phyloP scores from a whole-genome alignment of 768 basidiomycete genomes.

The Amanita inopinata region DNA sequence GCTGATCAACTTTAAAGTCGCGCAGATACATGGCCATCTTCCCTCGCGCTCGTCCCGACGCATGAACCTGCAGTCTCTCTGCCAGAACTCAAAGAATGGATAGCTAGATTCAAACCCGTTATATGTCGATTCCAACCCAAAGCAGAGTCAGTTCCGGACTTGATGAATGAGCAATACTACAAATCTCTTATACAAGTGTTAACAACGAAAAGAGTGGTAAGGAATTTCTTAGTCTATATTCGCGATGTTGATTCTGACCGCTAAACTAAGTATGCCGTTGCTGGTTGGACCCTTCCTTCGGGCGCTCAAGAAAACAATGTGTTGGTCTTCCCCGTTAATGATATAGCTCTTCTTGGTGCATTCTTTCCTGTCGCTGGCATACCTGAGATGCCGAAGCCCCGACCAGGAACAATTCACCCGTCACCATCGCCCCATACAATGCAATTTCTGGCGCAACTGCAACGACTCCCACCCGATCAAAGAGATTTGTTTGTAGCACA shows the following conservation, averaged over 20 bases:
- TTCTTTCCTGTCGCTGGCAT: conserved; percentile 44
- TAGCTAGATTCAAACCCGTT: conserved; percentile 28
- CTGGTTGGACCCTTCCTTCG: conserved; percentile 37
- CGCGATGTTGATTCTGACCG: neutral
- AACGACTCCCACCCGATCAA: conserved; percentile 19
- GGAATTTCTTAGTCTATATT: conserved; percentile 14
- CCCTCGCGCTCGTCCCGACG: conserved; percentile 30
- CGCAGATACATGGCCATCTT: conserved; percentile 42
- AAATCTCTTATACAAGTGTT: conserved; percentile 32
- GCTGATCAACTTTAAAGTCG: conserved; percentile 24
- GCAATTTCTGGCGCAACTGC: conserved; percentile 15
- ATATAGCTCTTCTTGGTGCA: conserved; percentile 29
- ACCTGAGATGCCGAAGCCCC: conserved; percentile 35
- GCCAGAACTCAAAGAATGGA: conserved; percentile 36
- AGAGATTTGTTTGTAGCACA: conserved; percentile 13
- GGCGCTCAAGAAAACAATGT: conserved; percentile 35
- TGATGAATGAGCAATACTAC: conserved; percentile 33
- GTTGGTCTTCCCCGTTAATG: conserved; percentile 33
- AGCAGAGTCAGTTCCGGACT: conserved; percentile 20
- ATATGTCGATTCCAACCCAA: conserved; percentile 32
- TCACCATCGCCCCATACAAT: conserved; percentile 9
- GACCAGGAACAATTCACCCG: conserved; percentile 5
- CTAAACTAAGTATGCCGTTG: conserved; percentile 35
- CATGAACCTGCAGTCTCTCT: conserved; percentile 30
- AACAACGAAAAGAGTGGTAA: conserved; percentile 32